A percentile compares a stretch with the other conserved stretches of the same genome.
These are phyloP conservation scores for Trichoderma sp. DNA, from an alignment of 2,329 filamentous ascomycete species.

Conservation along the genomic window DNA sequence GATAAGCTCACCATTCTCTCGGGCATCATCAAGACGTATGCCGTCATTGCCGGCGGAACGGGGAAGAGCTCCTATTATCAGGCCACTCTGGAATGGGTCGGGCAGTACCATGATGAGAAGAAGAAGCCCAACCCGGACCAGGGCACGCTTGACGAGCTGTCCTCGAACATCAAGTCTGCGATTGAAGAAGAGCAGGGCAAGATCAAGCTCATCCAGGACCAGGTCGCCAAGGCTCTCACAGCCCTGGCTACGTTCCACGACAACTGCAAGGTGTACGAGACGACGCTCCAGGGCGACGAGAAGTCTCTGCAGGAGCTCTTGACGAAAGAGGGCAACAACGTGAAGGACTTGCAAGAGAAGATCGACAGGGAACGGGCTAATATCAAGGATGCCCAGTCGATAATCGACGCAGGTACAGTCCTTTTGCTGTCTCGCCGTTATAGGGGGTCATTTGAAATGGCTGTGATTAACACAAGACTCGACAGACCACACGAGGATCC, in stretches of 20 bases:
- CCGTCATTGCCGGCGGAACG: conserved; percentile 1
- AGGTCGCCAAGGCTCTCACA: background rate
- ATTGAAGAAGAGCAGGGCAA: background rate
- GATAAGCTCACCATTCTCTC: background rate
- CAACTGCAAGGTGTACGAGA: background rate
- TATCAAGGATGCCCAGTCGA: background rate
- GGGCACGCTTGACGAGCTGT: background rate
- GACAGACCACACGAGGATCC: too few species aligned
- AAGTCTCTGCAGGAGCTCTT: background rate
- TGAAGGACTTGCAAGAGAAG: background rate
- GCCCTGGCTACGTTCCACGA: background rate
- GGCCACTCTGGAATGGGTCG: conserved; percentile 12
- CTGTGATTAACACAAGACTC: too few species aligned
- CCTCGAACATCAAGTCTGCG: background rate
- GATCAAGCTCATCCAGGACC: background rate
- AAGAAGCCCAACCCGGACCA: background rate
- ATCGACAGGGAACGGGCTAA: background rate
- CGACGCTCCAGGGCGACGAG: background rate
- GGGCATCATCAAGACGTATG: conserved; percentile 5
- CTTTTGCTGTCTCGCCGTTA: too few species aligned
- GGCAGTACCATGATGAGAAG: background rate
- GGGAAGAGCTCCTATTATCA: conserved; percentile 1
- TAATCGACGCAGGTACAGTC: background rate
- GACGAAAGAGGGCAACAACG: background rate
- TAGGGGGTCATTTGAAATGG: too few species aligned